Base-by-base conservation (phyloP, 352 stramenopile species). In the Phytophthora syringae region DNA sequence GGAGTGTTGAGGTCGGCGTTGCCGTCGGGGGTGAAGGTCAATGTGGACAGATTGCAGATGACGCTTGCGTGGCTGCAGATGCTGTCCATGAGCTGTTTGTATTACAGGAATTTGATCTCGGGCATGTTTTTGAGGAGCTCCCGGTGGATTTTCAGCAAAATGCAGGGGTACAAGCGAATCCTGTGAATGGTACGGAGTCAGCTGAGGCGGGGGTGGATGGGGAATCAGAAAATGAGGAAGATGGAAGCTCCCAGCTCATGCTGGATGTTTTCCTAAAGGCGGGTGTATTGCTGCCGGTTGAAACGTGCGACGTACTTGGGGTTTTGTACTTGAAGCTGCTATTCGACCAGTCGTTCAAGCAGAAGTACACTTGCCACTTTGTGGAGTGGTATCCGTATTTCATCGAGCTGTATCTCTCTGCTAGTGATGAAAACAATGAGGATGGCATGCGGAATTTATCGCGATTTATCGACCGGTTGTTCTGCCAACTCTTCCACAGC, bases 401-500 rank as follows among this genome's bases (percentile, higher is more conserved):
- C 27, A 89, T 93, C 42, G 74, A 89, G 39, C 64, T 93, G 11
- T 95, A 88, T 51, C 55, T 90, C 21, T 66, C 71, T 13, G 77
- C 81, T 3, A 91, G 80, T 44, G 80, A 89, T 11, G 77, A 89
- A 47, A 86, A 84, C 65, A 91, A 89, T 34, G 84, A 93, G 25
- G 81, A 88, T 5, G 82, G 84, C 3, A 91, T 92, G 79, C 74
- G 77, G 7, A 90, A 88, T 48, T 68, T 95, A 1, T 92, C 82
- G 42, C 73, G 84, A 10, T 93, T 93, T 69, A 90, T 95, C 42
- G 86, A 95, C 51, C 83, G 86, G 24, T 60, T 95, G 0, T 95
- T 95, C 36, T 95, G 86, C 50, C 86, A 95, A 58, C 72, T 95
- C 10, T 95, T 95, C 60, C 86, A 95, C 58, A 93, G 83, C 52